Conservation (phyloP, 176 grass and related monocot species). For the Triticum urartu region DNA sequence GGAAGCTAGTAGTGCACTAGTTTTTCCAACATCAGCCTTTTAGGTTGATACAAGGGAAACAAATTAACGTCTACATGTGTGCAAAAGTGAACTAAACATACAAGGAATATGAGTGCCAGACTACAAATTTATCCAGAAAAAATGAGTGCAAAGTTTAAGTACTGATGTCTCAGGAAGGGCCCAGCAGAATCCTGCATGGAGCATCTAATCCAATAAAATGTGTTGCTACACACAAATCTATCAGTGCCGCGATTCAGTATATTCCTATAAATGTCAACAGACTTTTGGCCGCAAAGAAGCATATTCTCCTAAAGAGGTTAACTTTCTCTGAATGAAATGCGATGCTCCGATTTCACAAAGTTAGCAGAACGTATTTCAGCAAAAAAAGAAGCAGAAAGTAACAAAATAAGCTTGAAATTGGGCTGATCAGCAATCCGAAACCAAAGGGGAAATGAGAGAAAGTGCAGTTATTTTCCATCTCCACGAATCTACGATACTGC, state of each 20-base stretch:
- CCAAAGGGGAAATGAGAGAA: not conserved
- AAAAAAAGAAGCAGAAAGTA: too few species aligned
- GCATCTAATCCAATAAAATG: not conserved
- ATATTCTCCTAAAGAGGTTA: constrained; percentile 4
- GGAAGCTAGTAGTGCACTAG: not conserved
- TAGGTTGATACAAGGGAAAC: not conserved
- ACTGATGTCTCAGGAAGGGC: not conserved
- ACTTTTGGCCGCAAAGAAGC: not conserved
- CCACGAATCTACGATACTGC: not conserved
- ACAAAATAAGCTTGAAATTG: not conserved
- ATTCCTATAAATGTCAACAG: not conserved
- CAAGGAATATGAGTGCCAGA: not conserved
- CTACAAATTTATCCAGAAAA: not conserved
- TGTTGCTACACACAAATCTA: not conserved
- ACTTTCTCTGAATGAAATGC: not conserved
- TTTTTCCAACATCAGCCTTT: not conserved
- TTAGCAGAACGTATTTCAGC: not conserved
- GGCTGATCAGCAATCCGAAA: not conserved
- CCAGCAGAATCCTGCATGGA: not conserved
- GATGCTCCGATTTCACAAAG: not conserved
- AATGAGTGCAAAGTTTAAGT: not conserved
- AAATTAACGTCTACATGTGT: not conserved
- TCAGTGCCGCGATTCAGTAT: not conserved
- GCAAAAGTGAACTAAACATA: not conserved
- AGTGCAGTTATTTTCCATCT: not conserved